These are phyloP conservation scores for Vitis labrusca DNA, from an alignment of 164 flowering plant genomes.

Conservation along the genomic window DNA sequence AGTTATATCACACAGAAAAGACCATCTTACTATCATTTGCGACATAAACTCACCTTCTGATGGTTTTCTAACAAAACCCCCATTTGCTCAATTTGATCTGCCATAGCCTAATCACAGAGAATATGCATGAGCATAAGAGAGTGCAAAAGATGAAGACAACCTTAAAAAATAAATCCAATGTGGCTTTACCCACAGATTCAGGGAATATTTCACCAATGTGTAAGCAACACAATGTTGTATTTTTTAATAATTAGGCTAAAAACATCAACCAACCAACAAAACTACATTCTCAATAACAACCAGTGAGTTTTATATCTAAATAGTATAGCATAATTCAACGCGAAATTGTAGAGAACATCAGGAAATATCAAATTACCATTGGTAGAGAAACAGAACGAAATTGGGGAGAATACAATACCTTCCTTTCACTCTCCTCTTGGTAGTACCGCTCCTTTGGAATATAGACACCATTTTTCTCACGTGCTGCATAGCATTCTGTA, in stretches of 20 bases:
- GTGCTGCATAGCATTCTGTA: constrained; percentile 91
- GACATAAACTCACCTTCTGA: constrained; percentile 59
- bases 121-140: not conserved
- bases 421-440: constrained; percentile 92
- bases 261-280: not conserved
- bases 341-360: not conserved
- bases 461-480: constrained; percentile 97
- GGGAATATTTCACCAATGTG: no score
- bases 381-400: not conserved
- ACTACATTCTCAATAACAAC: not conserved
- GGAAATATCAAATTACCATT: not conserved
- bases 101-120: constrained; percentile 62
- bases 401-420: constrained; percentile 45
- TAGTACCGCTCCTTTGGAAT: constrained; percentile 90
- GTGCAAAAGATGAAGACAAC: not conserved
- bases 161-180: not conserved
- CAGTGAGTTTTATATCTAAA: not conserved
- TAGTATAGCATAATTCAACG: not conserved
- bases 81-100: constrained; percentile 95
- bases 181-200: no score
- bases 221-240: no score
- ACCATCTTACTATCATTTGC: not conserved
- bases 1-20: not conserved
- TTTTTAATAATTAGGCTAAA: not conserved
- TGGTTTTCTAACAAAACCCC: constrained; percentile 57